These are phyloP conservation scores for Pythium periplocum DNA, from an alignment of 352 stramenopile genomes.

Conservation along the genomic window DNA sequence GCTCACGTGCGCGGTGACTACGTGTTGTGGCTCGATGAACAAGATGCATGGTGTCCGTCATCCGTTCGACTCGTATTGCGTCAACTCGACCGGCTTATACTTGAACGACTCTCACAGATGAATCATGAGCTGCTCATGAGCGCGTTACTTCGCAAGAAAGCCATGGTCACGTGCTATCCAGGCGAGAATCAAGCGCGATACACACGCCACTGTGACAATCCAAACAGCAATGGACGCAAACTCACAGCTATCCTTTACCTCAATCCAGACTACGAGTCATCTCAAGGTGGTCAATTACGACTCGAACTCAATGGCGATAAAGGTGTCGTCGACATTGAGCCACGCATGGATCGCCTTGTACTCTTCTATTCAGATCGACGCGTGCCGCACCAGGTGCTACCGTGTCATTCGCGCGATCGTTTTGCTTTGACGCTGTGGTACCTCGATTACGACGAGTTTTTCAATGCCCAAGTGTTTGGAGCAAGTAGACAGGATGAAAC, in stretches of 20 bases:
- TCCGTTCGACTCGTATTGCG: constrained; percentile 20
- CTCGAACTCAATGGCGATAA: neutral
- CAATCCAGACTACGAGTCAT: constrained; percentile 14
- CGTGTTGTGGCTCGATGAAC: constrained; percentile 42
- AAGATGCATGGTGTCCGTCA: constrained; percentile 25
- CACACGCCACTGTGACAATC: constrained; percentile 49
- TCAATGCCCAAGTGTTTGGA: constrained; percentile 32
- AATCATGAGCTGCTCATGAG: constrained; percentile 23
- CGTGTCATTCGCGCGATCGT: constrained; percentile 13
- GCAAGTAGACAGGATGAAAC: constrained; percentile 1
- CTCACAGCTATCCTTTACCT: constrained; percentile 52
- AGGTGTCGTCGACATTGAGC: constrained; percentile 2
- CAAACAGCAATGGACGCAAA: constrained; percentile 39
- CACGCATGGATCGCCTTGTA: constrained; percentile 26
- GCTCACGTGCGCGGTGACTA: constrained; percentile 39
- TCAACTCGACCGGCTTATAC: constrained; percentile 33
- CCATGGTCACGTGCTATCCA: constrained; percentile 50
- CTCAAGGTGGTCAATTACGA: neutral
- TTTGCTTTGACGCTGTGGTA: constrained; percentile 63
- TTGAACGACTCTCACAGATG: constrained; percentile 18
- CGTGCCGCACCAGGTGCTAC: constrained; percentile 41
- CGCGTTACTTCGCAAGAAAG: constrained; percentile 34
- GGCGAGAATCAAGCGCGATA: constrained; percentile 27
- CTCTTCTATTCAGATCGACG: constrained; percentile 45
- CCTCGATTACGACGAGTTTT: constrained; percentile 53